Percentiles rank a stretch among this genome's conserved stretches.
phyloP scores from a whole-genome alignment of 2,329 filamentous ascomycete genomes.

The Aspergillus cejpii region DNA sequence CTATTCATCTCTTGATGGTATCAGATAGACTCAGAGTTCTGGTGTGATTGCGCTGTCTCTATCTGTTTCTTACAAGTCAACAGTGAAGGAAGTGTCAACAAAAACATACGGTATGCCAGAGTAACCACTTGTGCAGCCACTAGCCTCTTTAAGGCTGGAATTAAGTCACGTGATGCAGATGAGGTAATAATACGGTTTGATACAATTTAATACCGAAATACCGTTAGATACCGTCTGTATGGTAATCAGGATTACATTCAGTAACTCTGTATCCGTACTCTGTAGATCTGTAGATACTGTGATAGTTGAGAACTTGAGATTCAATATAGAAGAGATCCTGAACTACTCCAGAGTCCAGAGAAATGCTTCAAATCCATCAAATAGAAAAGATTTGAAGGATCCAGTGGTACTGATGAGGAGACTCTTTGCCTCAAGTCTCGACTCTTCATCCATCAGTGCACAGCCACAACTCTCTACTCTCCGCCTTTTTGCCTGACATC shows the following conservation, averaged over 20 bases:
- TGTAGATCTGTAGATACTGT: too few relatives aligned
- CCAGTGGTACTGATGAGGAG: too few relatives aligned
- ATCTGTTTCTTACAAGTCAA: neutral
- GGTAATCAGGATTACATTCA: too few relatives aligned
- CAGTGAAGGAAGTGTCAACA: slow-evolving; percentile 26
- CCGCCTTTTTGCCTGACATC: neutral
- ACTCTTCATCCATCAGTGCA: neutral
- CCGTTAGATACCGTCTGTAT: neutral
- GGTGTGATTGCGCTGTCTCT: neutral
- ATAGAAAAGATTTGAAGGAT: too few relatives aligned
- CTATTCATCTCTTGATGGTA: neutral
- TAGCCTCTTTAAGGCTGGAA: neutral
- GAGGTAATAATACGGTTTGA: neutral
- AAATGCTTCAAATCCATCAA: too few relatives aligned
- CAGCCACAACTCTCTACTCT: neutral
- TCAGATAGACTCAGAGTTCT: neutral
- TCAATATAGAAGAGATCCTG: too few relatives aligned
- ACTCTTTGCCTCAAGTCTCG: too few relatives aligned
- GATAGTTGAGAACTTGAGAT: too few relatives aligned
- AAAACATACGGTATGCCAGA: slow-evolving; percentile 34
- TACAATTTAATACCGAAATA: neutral
- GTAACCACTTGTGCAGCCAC: slow-evolving; percentile 20
- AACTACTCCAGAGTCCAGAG: too few relatives aligned
- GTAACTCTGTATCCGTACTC: too few relatives aligned
- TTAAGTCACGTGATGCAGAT: slow-evolving; percentile 2